These are phyloP conservation scores for Chaetomium sp. DNA, from an alignment of 2,329 filamentous ascomycete species.

Conservation along the genomic window DNA sequence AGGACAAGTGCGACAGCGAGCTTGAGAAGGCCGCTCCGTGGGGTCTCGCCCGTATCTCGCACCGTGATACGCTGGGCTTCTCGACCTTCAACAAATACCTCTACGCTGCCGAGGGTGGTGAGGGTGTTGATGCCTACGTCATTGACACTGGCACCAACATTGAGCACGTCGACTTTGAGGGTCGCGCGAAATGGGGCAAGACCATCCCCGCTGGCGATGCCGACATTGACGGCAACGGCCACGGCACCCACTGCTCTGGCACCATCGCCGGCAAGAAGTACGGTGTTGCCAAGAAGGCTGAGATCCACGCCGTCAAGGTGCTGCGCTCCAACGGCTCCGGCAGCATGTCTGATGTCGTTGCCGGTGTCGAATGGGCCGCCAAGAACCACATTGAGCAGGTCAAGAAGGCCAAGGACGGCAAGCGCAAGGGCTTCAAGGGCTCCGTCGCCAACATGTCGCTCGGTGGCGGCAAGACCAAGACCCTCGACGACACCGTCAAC, in stretches of 20 bases:
- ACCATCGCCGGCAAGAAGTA: conserved; percentile 98
- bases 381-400: conserved; percentile 75
- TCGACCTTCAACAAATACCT: conserved; percentile 98
- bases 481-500: conserved; percentile 90
- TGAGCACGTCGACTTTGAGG: conserved; percentile 95
- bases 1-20: conserved; percentile 54
- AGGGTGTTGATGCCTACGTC: conserved; percentile 98
- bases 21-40: conserved; percentile 94
- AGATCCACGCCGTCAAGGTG: conserved; percentile 96
- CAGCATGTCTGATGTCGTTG: conserved; percentile 98
- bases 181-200: conserved; percentile 94
- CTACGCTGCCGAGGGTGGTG: conserved; percentile 83
- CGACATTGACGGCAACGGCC: conserved; percentile 93
- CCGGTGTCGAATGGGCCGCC: conserved; percentile 95
- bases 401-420: conserved; percentile 78
- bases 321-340: conserved; percentile 96
- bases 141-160: conserved; percentile 97
- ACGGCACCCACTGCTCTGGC: conserved; percentile 98
- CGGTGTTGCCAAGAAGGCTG: conserved; percentile 98
- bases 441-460: conserved; percentile 99
- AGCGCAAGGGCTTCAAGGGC: conserved; percentile 97
- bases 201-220: conserved; percentile 84
- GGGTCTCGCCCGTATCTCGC: conserved; percentile 97
- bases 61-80: conserved; percentile 84
- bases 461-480: conserved; percentile 92